Conservation (phyloP, 352 stramenopile species). For the Globisporangium rhizosaccharum region DNA sequence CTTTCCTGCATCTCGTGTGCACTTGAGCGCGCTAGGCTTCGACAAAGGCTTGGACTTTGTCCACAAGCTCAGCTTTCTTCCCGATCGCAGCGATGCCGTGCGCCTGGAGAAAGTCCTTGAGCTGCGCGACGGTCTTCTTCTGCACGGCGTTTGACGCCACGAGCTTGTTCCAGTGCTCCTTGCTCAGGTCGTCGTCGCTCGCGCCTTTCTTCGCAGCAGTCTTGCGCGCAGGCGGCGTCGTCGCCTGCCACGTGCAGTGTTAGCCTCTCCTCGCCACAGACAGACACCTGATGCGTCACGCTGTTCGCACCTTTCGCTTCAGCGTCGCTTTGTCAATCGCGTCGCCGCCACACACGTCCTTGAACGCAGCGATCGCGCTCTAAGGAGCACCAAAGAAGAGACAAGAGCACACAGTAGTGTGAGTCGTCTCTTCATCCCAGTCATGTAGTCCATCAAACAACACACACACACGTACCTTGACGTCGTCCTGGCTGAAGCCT, state of each 20-base stretch:
- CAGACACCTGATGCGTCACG: neutral
- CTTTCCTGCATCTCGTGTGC: neutral
- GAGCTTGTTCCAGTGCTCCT: constrained; percentile 43
- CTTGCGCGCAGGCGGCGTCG: constrained; percentile 13
- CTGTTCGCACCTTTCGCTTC: constrained; percentile 42
- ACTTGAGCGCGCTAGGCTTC: constrained; percentile 2
- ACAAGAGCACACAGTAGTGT: neutral
- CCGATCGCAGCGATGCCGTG: constrained; percentile 37
- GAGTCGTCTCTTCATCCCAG: too few relatives aligned
- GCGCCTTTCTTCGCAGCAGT: constrained; percentile 35
- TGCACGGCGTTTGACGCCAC: constrained; percentile 42
- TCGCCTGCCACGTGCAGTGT: constrained; percentile 17
- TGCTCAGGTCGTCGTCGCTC: constrained; percentile 36
- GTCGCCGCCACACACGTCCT: constrained; percentile 43
- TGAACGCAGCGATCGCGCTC: constrained; percentile 40
- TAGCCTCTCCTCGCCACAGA: neutral
- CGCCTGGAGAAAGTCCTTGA: constrained; percentile 62
- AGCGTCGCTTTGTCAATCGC: constrained; percentile 38
- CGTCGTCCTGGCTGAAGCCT: constrained; percentile 59
- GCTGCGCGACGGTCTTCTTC: constrained; percentile 67
- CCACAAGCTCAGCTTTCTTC: constrained; percentile 64
- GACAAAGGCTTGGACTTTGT: constrained; percentile 41
- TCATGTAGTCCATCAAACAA: neutral
- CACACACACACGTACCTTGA: constrained; percentile 31
- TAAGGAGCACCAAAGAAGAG: constrained; percentile 10